A percentile compares a stretch with the other conserved stretches of the same genome.
phyloP scores from a whole-genome alignment of 345 rosid genomes.

The Euphorbia peplus region DNA sequence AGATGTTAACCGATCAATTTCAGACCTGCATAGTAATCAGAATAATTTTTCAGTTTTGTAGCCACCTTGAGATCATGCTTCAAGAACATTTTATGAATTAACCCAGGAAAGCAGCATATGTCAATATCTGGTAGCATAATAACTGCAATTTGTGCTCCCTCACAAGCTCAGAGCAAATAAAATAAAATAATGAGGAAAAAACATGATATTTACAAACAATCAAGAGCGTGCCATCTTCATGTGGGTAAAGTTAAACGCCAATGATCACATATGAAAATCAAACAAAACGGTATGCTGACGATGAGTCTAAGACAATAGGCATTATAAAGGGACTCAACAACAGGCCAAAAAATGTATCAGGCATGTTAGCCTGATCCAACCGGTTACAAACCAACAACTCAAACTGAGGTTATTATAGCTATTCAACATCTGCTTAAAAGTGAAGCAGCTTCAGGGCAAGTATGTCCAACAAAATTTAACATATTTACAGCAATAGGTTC shows the following conservation, averaged over 20 bases:
- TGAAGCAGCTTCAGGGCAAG: not conserved
- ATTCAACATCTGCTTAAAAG: not conserved
- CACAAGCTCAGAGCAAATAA: not conserved
- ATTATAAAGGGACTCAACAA: not conserved
- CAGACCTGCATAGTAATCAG: conserved; percentile 52
- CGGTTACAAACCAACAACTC: not conserved
- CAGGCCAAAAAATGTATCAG: not conserved
- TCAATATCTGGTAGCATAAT: not conserved
- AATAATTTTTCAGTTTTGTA: not conserved
- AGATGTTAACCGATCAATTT: conserved; percentile 73
- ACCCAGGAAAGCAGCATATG: not conserved
- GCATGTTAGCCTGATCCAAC: not conserved
- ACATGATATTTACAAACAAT: not conserved
- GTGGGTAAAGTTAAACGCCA: not conserved
- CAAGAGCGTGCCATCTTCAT: not conserved
- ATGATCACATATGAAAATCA: not conserved
- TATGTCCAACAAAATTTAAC: not conserved
- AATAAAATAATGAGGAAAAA: not conserved
- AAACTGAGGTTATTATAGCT: not conserved
- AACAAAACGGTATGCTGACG: not conserved
- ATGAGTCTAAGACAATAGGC: not conserved
- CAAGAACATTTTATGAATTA: not conserved
- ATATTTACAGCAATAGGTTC: not conserved
- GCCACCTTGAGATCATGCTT: not conserved
- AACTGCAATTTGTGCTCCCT: not conserved